Evolutionary conservation across 768 basidiomycete genomes (phyloP), one percentile per base, ranked within the genome.

Genomic region (Boletus rubropictus): DNA sequence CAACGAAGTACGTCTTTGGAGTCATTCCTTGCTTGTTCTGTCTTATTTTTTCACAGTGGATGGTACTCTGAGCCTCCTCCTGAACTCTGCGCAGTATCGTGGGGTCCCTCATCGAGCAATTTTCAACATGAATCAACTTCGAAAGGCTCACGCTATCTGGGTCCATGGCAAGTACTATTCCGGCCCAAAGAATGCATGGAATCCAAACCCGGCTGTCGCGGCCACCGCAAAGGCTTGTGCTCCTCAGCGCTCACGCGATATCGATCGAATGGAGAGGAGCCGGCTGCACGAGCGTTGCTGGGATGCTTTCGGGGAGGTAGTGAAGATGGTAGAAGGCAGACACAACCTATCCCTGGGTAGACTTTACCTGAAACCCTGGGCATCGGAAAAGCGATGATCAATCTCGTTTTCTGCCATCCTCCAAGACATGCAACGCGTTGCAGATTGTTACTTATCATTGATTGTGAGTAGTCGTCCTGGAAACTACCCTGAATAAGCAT

Each of bases 81-180:
- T 78, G 63, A 77, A 72, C 22, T 82, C 86, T n/a, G 75, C 78
- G 4, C 69, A 71, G 48, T 75, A 78, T 28, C 77, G 83, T 22
- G 86, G 86, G 12, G 64, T 84, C 12, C 63, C 84, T 10, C 81
- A 86, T 58, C 68, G 67, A 47, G 54, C 80, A 6, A 80, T 82
- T 6, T 74, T 74, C 15, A 86, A 86, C 55, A 63, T 69, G 58
- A 44, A 54, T 56, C 31, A 63, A 72, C 63, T 72, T 64, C 55
- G 54, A n/a, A 54, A 52, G 31, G 33, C 46, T 14, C 58, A 52
- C 46, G 52, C 32, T 63, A 57, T 25, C 36, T 73, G 54, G 63
- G 44, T 52, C 28, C 57, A 34, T 20, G 46, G 24, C 46, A 57
- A 40, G 28, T 64, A 53, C 45, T 54, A 47, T 51, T 56, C 21